Percentiles rank a stretch among this genome's conserved stretches.
These are phyloP conservation scores for Beverwykella pulmonaria DNA, from an alignment of 495 filamentous ascomycete species.

Conservation along the genomic window DNA sequence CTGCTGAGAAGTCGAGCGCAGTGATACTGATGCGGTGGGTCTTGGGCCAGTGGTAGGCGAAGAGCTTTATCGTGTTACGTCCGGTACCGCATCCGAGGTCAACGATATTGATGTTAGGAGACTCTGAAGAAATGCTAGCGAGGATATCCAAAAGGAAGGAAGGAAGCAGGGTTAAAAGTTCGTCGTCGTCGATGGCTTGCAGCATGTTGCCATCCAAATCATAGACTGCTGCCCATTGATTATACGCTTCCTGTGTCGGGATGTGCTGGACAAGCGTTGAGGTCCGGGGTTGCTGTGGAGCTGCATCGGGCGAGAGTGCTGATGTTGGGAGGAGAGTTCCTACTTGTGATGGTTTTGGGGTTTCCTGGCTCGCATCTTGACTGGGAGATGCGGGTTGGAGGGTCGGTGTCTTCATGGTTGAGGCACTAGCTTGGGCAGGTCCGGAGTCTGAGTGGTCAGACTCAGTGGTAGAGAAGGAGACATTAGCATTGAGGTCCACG, in stretches of 20 bases:
- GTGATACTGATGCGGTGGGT: conserved; percentile 43
- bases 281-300: background rate
- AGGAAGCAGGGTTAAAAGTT: conserved; percentile 60
- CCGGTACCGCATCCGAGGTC: conserved; percentile 74
- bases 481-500: conserved; percentile 25
- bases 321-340: background rate
- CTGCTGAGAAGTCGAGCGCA: conserved; percentile 54
- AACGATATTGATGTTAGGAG: conserved; percentile 49
- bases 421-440: background rate
- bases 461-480: conserved; percentile 36
- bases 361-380: background rate
- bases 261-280: conserved; percentile 42
- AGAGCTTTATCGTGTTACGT: conserved; percentile 64
- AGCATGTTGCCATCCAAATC: conserved; percentile 76
- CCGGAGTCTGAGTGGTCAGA: conserved; percentile 27
- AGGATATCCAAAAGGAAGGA: conserved; percentile 50
- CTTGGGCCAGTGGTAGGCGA: conserved; percentile 39
- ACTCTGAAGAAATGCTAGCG: conserved; percentile 18
- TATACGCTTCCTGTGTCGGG: conserved; percentile 49
- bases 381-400: background rate
- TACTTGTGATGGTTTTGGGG: conserved; percentile 3
- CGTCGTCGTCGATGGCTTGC: conserved; percentile 66
- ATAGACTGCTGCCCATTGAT: conserved; percentile 60
- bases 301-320: background rate
- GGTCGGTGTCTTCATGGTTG: background rate